Evolutionary conservation across 2,329 filamentous ascomycete species (phyloP), one percentile per base, ranked within the genome.

Genomic region (Scedosporium aurantiacum): DNA sequence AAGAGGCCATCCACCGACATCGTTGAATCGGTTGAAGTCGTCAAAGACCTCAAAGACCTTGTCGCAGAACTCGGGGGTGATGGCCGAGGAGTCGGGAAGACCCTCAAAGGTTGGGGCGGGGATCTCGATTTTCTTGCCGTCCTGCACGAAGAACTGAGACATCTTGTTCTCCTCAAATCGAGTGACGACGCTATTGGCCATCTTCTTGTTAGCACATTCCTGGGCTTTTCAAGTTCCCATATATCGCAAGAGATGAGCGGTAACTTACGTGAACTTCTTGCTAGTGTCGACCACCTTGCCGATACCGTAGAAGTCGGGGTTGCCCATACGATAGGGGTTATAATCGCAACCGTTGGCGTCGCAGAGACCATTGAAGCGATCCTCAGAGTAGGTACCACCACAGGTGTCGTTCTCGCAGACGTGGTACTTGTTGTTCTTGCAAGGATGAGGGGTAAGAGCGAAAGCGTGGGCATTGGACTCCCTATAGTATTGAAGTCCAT

Each of bases 271-370:
- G 68, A 87, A 76, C 63, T 79, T 79, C 65, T 76, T 75, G 60
- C 69, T 78, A 57, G 82, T 84, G 70, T 86, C 79, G 64, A 88
- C 76, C 16, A 74, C 83, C 70, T 75, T 76, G 64, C 79, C 81
- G 0, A 77, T 73, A 43, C 84, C 85, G 71, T 82, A 87, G 75
- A 86, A 88, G 70, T 75, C 73, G 40, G 73, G 74, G 71, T 82
- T 79, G 54, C 83, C 84, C 75, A 83, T 78, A 67, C 84, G 83
- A 79, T 81, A 87, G 27, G 79, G 74, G 77, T 86, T 86, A 76
- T 82, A 86, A 69, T 86, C 84, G 67, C 85, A 88, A 23, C 85
- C 85, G 64, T 84, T 81, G 62, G 81, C 80, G 70, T 87, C 85
- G 73, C 85, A 88, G 52, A 79, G 72, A 63, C 83, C 83, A 14